Conservation (phyloP, 1,284 basidiomycete species). For the Ceraceosorus guamensis region DNA sequence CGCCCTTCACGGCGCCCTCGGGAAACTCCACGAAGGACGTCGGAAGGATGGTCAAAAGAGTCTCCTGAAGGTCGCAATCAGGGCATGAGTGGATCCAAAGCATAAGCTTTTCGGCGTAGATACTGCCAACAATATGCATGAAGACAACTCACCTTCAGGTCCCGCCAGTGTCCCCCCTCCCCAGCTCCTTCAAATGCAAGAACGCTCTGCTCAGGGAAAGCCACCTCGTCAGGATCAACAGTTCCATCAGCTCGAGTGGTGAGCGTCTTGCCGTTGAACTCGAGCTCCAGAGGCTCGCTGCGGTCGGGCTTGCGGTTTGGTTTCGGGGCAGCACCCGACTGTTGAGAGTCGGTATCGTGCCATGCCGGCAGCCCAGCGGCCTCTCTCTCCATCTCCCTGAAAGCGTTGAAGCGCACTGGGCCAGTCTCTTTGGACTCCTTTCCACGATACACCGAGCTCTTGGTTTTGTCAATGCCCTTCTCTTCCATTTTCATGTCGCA, state of each 20-base stretch:
- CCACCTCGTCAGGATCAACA: conserved; percentile 60
- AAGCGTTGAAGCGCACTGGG: conserved; percentile 67
- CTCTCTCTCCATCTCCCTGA: conserved; percentile 65
- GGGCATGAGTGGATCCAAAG: too few relatives aligned
- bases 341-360: conserved; percentile 6
- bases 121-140: too few relatives aligned
- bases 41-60: conserved; percentile 31
- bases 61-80: too few relatives aligned
- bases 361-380: conserved; percentile 40
- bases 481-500: conserved; percentile 96
- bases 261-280: conserved; percentile 51
- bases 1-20: conserved; percentile 48
- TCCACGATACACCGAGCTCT: conserved; percentile 53
- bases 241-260: conserved; percentile 62
- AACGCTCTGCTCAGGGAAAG: conserved; percentile 62
- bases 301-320: conserved; percentile 38
- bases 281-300: conserved; percentile 47
- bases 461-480: conserved; percentile 68
- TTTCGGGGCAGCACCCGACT: conserved; percentile 43
- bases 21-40: conserved; percentile 37
- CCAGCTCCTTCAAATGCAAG: conserved; percentile 58
- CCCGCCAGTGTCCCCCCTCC: conserved; percentile 52
- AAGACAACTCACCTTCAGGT: conserved; percentile 49
- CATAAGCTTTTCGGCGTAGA: too few relatives aligned
- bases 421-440: conserved; percentile 53